A percentile compares a stretch with the other conserved stretches of the same genome.
phyloP scores from a whole-genome alignment of 2,329 filamentous ascomycete species.

The Cercospora beticola region DNA sequence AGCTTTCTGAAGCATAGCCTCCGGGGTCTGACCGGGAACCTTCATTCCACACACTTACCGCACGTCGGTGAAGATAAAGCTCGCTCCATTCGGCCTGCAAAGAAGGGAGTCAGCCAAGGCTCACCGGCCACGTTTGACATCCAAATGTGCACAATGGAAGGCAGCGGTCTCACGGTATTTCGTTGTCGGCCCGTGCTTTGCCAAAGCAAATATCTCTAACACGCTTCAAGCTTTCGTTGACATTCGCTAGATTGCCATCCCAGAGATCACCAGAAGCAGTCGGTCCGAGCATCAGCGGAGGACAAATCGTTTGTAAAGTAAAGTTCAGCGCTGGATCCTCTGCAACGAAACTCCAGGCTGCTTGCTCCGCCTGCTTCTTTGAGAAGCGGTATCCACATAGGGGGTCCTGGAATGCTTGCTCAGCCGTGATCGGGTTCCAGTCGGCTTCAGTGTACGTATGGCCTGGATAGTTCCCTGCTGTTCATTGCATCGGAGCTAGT shows the following conservation, averaged over 20 bases:
- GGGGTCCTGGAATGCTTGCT: constrained; percentile 3
- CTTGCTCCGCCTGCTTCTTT: constrained; percentile 9
- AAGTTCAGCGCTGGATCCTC: constrained; percentile 4
- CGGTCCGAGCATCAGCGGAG: constrained; percentile 9
- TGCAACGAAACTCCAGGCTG: constrained; percentile 2
- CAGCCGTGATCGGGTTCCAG: constrained; percentile 13
- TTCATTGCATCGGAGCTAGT: background rate
- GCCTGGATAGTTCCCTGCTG: constrained; percentile 7
- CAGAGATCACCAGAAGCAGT: constrained; percentile 3
- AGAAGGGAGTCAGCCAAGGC: background rate
- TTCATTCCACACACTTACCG: background rate
- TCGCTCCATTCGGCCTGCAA: constrained; percentile 1
- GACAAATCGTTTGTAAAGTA: background rate
- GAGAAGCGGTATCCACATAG: constrained; percentile 2
- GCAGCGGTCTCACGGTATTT: constrained; percentile 1
- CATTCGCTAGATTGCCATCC: background rate
- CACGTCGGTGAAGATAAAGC: constrained; percentile 4
- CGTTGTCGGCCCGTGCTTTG: constrained; percentile 1
- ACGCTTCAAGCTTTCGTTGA: constrained; percentile 6
- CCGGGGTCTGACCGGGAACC: background rate
- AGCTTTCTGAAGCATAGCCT: background rate
- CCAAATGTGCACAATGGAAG: background rate
- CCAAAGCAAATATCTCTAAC: constrained; percentile 7
- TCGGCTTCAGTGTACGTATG: constrained; percentile 1
- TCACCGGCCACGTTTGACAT: background rate